Evolutionary conservation across 139 green algal species (phyloP).

Genomic region (Asterochloris sp.): DNA sequence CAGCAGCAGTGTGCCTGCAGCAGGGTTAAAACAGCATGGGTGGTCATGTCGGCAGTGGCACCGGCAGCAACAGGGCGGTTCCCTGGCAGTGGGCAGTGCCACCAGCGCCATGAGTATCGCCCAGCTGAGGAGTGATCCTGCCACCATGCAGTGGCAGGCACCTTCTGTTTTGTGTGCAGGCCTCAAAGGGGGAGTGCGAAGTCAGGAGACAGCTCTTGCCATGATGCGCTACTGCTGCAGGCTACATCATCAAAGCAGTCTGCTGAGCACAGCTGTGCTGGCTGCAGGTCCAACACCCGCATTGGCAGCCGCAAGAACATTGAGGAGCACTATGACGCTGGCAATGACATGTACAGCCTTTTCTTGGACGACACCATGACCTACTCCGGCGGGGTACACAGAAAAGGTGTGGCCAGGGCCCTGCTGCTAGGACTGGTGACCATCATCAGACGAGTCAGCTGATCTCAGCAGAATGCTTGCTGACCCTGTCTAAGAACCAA

Average conservation of each 20-base stretch:
- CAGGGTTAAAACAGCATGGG: too few relatives aligned
- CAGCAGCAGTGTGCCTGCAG: too few relatives aligned
- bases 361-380: slow-evolving; percentile 96
- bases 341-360: slow-evolving; percentile 90
- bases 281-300: not conserved
- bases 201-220: too few relatives aligned
- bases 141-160: slow-evolving; percentile 48
- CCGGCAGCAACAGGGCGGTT: too few relatives aligned
- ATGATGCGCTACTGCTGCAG: too few relatives aligned
- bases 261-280: too few relatives aligned
- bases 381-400: slow-evolving; percentile 84
- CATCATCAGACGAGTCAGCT: not conserved
- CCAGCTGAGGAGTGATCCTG: slow-evolving; percentile 1
- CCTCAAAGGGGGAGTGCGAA: too few relatives aligned
- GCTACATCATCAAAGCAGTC: too few relatives aligned
- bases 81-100: too few relatives aligned
- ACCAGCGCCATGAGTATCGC: too few relatives aligned
- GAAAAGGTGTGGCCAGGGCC: not conserved
- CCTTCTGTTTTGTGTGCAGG: slow-evolving; percentile 54
- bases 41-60: too few relatives aligned
- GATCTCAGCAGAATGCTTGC: not conserved
- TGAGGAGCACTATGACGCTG: slow-evolving; percentile 95
- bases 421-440: not conserved
- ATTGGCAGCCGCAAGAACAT: slow-evolving; percentile 85
- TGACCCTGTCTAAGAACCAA: too few relatives aligned